These are phyloP conservation scores for Daldinia caldariorum DNA, from an alignment of 495 filamentous ascomycete genomes.

Conservation along the genomic window DNA sequence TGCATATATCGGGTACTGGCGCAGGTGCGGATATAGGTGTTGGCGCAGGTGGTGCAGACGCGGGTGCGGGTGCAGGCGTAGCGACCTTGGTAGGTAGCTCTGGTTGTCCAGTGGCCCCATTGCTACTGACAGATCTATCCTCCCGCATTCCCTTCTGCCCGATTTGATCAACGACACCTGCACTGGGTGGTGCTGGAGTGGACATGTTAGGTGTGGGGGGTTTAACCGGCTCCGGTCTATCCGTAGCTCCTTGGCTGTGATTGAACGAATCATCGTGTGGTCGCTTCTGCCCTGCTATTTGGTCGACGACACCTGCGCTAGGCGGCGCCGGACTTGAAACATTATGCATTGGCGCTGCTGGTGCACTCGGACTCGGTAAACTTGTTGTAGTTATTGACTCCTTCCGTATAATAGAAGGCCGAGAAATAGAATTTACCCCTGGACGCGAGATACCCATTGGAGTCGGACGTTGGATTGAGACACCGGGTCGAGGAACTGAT, in stretches of 20 bases:
- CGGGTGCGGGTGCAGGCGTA: conserved; percentile 1
- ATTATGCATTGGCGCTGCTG: conserved; percentile 36
- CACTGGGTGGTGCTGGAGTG: conserved; percentile 32
- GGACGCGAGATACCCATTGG: conserved; percentile 45
- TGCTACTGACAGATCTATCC: not conserved
- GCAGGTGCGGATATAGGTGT: not conserved
- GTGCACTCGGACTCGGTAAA: conserved; percentile 7
- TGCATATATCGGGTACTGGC: conserved; percentile 25
- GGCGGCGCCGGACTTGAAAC: conserved; percentile 46
- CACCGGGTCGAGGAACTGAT: conserved; percentile 34
- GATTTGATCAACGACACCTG: conserved; percentile 33
- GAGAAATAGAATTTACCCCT: conserved; percentile 35
- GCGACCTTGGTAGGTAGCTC: conserved; percentile 6
- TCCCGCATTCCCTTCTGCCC: conserved; percentile 29
- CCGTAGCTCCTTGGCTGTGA: conserved; percentile 4
- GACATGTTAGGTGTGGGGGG: conserved; percentile 24
- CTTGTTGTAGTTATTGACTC: conserved; percentile 30
- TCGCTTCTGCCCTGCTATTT: conserved; percentile 47
- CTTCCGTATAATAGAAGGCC: conserved; percentile 37
- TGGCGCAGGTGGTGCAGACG: not conserved
- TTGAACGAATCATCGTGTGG: conserved; percentile 24
- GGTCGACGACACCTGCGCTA: conserved; percentile 47
- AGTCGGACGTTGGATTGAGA: conserved; percentile 47
- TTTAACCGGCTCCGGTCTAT: conserved; percentile 17
- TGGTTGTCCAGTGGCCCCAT: conserved; percentile 13